Base-by-base conservation (phyloP, 1,284 basidiomycete genomes). In the Melampsora americana region DNA sequence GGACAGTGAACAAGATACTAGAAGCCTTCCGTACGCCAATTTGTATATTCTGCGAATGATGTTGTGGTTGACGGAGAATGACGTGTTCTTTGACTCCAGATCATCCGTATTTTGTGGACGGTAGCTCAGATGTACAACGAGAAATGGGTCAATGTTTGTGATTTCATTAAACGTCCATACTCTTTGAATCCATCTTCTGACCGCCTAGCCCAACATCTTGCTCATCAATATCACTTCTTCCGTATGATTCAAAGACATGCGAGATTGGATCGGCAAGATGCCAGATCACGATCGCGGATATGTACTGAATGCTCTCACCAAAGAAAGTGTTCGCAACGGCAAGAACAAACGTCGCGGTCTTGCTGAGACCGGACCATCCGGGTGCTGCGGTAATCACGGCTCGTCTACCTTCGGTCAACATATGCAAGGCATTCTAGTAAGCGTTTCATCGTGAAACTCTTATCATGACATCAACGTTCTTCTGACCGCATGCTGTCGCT, bases 261-360 rank as follows among this genome's bases (percentile, higher is more conserved):
- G 74, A 65, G 74, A 77, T 59, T 77, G 74, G 74, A 77, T 77
- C 42, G 74, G 74, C 11, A 77, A 77, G 42, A 77, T 77, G 74
- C 46, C 74, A 7, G 56, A 66, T 32, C 50, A 56, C 16, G 74
- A 77, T 65, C 66, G 74, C 11, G 59, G 61, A 4, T 80, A 79
- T 77, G 80, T 81, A 72, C 79, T 82, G 35, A 70, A 78, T 60
- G 79, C 80, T 11, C 68, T 82, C 44, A 81, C 81, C 20, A 81
- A 81, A 78, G 79, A 81, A 28, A 73, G 78, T 30, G 80, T 82
- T 9, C 77, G 79, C 12, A 76, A 77, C 46, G 78, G 80, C 78
- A 81, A 80, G 78, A 82, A 82, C 77, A 78, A 80, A 56, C 78
- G 81, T 39, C 79, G 79, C 50, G 81, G 80, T 1, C 79, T 78